phyloP scores from a whole-genome alignment of 78 protist species.

The Anaeramoeba ignava region DNA sequence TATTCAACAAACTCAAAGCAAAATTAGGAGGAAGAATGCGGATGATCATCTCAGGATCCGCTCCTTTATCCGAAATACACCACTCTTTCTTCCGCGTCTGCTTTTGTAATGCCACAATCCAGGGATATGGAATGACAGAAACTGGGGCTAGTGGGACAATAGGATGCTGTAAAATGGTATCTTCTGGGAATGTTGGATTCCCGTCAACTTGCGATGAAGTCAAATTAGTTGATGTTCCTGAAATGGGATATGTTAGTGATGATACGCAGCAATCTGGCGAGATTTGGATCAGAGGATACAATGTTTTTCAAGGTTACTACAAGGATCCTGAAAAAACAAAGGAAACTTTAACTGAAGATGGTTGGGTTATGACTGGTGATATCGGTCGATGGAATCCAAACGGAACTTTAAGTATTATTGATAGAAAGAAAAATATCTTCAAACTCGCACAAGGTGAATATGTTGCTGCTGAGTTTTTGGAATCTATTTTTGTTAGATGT shows the following conservation, averaged over 20 bases:
- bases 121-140: conserved; percentile 21
- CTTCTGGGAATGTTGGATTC: background rate
- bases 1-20: conserved; percentile 17
- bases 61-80: conserved; percentile 1
- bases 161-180: too few species aligned
- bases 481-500: background rate
- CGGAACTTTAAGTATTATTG: conserved; percentile 5
- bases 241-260: conserved; percentile 15
- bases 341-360: conserved; percentile 2
- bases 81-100: conserved; percentile 8
- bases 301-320: conserved; percentile 16
- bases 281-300: conserved; percentile 9
- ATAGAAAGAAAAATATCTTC: conserved; percentile 15
- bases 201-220: background rate
- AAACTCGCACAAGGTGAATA: conserved; percentile 20
- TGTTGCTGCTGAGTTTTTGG: background rate
- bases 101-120: conserved; percentile 3
- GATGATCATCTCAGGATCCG: conserved; percentile 6
- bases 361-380: conserved; percentile 20
- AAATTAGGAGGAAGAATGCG: conserved; percentile 17
- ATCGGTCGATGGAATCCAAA: conserved; percentile 11
- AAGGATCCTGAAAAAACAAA: conserved; percentile 14
- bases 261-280: conserved; percentile 17
- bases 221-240: background rate
- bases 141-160: background rate